phyloP scores from a whole-genome alignment of 2,329 filamentous ascomycete genomes.

The Botryotinia calthae region DNA sequence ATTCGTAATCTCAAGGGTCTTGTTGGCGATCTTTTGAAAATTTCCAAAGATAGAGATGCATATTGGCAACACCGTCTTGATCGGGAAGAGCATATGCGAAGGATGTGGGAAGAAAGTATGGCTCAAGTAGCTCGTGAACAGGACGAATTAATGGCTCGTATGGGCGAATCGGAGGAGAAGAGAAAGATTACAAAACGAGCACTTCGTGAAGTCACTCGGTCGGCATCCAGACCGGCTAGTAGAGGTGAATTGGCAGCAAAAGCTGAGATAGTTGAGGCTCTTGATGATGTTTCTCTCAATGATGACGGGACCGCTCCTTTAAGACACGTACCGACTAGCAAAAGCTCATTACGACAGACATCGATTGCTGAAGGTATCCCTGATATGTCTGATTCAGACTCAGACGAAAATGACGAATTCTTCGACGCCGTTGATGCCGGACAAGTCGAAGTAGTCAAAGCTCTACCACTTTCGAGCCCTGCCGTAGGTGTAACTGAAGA shows the following conservation, averaged over 20 bases:
- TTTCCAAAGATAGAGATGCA: conserved; percentile 88
- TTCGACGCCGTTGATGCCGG: conserved; percentile 96
- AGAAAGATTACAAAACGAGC: conserved; percentile 85
- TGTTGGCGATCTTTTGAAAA: conserved; percentile 82
- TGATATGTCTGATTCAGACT: conserved; percentile 72
- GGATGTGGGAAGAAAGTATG: conserved; percentile 99
- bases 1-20: conserved; percentile 83
- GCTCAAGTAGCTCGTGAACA: conserved; percentile 93
- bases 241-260: conserved; percentile 27
- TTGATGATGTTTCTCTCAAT: conserved; percentile 41
- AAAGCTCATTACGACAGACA: conserved; percentile 54
- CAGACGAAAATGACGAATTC: conserved; percentile 86
- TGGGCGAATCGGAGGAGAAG: conserved; percentile 88
- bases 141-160: conserved; percentile 81
- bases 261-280: conserved; percentile 39
- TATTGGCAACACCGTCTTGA: conserved; percentile 97
- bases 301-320: conserved; percentile 37
- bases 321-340: conserved; percentile 44
- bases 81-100: conserved; percentile 83
- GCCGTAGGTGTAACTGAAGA: conserved; percentile 42
- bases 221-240: conserved; percentile 47
- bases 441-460: conserved; percentile 75
- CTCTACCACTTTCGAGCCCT: conserved; percentile 49
- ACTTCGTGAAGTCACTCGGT: conserved; percentile 77
- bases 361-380: conserved; percentile 63